Evolutionary conservation across 2,329 filamentous ascomycete species (phyloP).

Genomic region (Colletotrichum tropicicola): DNA sequence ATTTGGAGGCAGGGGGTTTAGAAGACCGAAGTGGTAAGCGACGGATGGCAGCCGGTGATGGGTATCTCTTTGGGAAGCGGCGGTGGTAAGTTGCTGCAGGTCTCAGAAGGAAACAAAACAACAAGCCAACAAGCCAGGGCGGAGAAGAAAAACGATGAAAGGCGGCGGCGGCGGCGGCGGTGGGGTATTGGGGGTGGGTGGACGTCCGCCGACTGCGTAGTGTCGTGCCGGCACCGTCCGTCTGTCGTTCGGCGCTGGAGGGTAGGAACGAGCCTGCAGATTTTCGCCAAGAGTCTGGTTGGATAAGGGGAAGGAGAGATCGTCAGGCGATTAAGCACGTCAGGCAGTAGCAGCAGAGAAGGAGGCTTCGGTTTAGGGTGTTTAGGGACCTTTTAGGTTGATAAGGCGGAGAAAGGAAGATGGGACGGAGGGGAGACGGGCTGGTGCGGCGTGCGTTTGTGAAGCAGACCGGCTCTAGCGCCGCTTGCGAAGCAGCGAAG

Average conservation of each 20-base stretch:
- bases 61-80: background rate
- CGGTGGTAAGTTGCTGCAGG: background rate
- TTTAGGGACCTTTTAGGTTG: slow-evolving; percentile 13
- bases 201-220: background rate
- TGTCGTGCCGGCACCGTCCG: background rate
- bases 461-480: slow-evolving; percentile 17
- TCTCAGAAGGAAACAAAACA: slow-evolving; percentile 8
- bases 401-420: slow-evolving; percentile 6
- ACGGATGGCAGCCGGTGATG: too few relatives aligned
- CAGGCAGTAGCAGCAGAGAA: background rate
- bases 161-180: background rate
- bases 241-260: background rate
- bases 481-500: slow-evolving; percentile 12
- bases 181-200: background rate
- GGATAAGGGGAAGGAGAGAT: background rate
- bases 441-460: background rate
- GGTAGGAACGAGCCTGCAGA: background rate
- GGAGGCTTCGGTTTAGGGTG: background rate
- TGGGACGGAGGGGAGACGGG: slow-evolving; percentile 18
- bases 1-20: background rate
- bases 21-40: background rate
- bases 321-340: background rate
- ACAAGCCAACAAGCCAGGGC: background rate
- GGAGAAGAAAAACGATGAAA: background rate
- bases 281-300: background rate